Evolutionary conservation across 208 protist species (phyloP), one percentile per base, ranked within the genome.

Genomic region (Leishmania amazonensis): DNA sequence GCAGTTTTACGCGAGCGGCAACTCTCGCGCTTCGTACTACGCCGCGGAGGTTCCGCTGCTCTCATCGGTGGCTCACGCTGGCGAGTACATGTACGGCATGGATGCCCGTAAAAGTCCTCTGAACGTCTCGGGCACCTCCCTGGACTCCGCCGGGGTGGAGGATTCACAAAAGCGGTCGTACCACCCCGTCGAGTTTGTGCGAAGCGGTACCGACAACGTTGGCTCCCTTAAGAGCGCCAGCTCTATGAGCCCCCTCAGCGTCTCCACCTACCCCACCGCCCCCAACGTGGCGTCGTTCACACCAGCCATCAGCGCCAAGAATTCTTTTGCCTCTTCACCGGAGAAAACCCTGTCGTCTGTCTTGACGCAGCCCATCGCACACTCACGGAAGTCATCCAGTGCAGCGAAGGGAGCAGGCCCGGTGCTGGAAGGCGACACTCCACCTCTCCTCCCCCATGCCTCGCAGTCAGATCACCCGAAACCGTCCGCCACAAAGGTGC

Each of bases 121-220:
- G 60, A 40, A 60, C 31, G 31, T 9, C 60, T 73, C 76, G 42
- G 45, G 75, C n/a, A 74, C 62, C 77, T 79, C 72, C 8, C 78
- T 78, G 71, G 54, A 67, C 77, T 81, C 77, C n/a, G 45, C 68
- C 38, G 49, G n/a, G 31, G 62, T 81, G 31, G 71, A 79, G 9
- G 81, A 85, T 54, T 81, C 72, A 54, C 58, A 80, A 74, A 81
- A 57, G 76, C 71, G 54, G 72, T 78, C 77, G 40, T 75, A 75
- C 62, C 76, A 85, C 72, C 76, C 76, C 8, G 79, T 81, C 42
- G 76, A 74, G 53, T 68, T 78, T 38, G 42, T 78, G 71, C 24
- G 54, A 71, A 47, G 68, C 35, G 42, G 17, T 47, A 35, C 42
- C 2, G 58, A 72, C 1, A 35, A 38, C 24, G 47, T 64, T 35